Evolutionary conservation across 2,329 filamentous ascomycete species (phyloP), one percentile per base, ranked within the genome.

Genomic region (Teratosphaeria gauchensis): DNA sequence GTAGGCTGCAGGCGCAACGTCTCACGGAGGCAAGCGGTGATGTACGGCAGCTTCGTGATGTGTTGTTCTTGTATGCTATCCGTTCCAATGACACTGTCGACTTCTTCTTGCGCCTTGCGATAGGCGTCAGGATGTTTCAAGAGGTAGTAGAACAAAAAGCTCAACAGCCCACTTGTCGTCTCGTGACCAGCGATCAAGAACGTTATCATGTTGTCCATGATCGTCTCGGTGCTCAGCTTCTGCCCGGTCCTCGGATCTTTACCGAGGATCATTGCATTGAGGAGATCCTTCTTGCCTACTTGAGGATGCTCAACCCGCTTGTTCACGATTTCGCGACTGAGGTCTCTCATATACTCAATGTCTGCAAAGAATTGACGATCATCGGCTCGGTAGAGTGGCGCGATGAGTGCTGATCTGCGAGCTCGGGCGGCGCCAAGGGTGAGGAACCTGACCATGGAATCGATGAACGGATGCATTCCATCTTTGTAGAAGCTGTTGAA

Each of bases 201-300:
- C 0, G 86, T 90, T 59, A 70, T 65, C 73, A 90, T 82, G 63
- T 90, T 88, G 68, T 86, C 79, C 16, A 83, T 79, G 62, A 90
- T 87, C 54, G 78, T 82, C 4, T 80, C 76, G 60, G 88, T 84
- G 1, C 76, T 80, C 63, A 90, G 31, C 12, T 35, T 80, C 64
- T 85, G 76, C 12, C 86, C 85, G 3, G 86, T 89, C 71, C 84
- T 81, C 1, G 84, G 79, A 67, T 91, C 88, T 19, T 11, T n/a
- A 0, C 85, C 85, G 6, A 84, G 76, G 52, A 92, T 74, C 85
- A 92, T 88, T 33, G 85, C 83, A 61, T 82, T 82, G 11, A 91
- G 73, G 5, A 91, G 75, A 70, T 91, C 88, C 58, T 85, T 86
- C 63, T 82, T 81, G 4, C 80, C 77, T 2, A 2, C 9, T 1